A percentile compares a stretch with the other conserved stretches of the same genome.
phyloP scores from a whole-genome alignment of 2,329 filamentous ascomycete genomes.

The Paraconiothyrium brasiliense region DNA sequence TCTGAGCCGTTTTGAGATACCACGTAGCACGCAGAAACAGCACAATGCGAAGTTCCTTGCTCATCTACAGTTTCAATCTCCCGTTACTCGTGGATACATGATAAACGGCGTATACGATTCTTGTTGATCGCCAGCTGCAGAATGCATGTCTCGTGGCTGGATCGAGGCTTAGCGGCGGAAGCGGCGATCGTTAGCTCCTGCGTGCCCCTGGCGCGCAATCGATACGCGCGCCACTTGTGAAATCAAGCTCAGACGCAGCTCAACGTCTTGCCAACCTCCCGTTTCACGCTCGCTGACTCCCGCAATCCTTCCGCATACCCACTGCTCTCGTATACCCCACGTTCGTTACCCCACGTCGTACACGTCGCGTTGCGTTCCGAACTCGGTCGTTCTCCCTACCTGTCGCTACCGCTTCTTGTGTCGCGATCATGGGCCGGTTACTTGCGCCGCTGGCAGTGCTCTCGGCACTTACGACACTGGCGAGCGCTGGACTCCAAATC shows the following conservation, averaged over 20 bases:
- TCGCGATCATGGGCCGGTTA: slow-evolving; percentile 38
- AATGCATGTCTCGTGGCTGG: slow-evolving; percentile 15
- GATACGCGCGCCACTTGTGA: slow-evolving; percentile 31
- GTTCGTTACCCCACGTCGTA: slow-evolving; percentile 7
- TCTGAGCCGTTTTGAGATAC: slow-evolving; percentile 18
- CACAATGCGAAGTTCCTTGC: slow-evolving; percentile 4
- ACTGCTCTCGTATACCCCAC: slow-evolving; percentile 5
- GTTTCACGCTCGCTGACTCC: slow-evolving; percentile 13
- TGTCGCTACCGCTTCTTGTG: slow-evolving; percentile 26
- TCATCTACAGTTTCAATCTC: background rate
- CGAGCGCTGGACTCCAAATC: slow-evolving; percentile 64
- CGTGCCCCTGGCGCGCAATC: slow-evolving; percentile 30
- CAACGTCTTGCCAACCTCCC: slow-evolving; percentile 4
- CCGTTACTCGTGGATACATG: background rate
- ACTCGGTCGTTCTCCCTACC: slow-evolving; percentile 15
- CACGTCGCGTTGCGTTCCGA: slow-evolving; percentile 3
- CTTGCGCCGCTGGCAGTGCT: slow-evolving; percentile 40
- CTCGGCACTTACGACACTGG: slow-evolving; percentile 52
- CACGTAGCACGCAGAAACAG: slow-evolving; percentile 18
- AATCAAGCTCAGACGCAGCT: slow-evolving; percentile 24
- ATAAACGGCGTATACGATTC: background rate
- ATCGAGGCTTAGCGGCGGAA: slow-evolving; percentile 13
- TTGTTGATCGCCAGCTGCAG: slow-evolving; percentile 7
- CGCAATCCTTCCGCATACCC: slow-evolving; percentile 13
- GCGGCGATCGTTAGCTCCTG: slow-evolving; percentile 15